Evolutionary conservation across 2,329 filamentous ascomycete genomes (phyloP), one percentile per base, ranked within the genome.

Genomic region (Cryphonectria japonica): DNA sequence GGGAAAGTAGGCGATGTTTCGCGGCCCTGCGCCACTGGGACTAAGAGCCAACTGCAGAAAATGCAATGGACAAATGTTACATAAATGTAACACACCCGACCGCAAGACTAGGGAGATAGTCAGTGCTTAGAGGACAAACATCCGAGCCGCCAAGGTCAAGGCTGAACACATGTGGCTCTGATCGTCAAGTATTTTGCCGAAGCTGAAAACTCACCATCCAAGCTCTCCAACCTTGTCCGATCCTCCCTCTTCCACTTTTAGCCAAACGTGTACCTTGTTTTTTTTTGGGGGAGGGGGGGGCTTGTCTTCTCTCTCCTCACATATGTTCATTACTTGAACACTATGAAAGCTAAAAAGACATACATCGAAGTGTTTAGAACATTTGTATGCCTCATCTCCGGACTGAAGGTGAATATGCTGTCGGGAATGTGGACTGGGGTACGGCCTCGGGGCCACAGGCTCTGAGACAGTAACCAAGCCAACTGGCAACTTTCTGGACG

Each of bases 31-130:
- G 54, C 26, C 54, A 32, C 26, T 34, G 54, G 14, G 14, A 19
- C 54, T 59, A 59, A 59, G 54, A 59, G 54, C 54, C 54, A 59
- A 59, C 54, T 29, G 54, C 54, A 59, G 54, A 59, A 59, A 59
- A 19, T 32, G 11, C 29, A 29, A 29, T 59, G 29, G 54, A 59
- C 14, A 16, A 32, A 19, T 34, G 54, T 59, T 34, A 14, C 26
- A 59, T 34, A 32, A 32, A 32, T 59, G 54, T 59, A 59, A 34
- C 29, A 7, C 54, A 32, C 54, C 54, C 54, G 8, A 2, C 26
- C 26, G 7, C 6, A 1, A 9, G 34, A 32, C 0, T 19, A 2
- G 6, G 13, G 14, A 19, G 4, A 59, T 8, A 16, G 5, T 32
- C 26, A 34, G 26, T 29, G 11, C 19, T 16, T 0, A 8, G 5